Conservation (phyloP, 1,284 basidiomycete species). For the Boletus subluridellus region DNA sequence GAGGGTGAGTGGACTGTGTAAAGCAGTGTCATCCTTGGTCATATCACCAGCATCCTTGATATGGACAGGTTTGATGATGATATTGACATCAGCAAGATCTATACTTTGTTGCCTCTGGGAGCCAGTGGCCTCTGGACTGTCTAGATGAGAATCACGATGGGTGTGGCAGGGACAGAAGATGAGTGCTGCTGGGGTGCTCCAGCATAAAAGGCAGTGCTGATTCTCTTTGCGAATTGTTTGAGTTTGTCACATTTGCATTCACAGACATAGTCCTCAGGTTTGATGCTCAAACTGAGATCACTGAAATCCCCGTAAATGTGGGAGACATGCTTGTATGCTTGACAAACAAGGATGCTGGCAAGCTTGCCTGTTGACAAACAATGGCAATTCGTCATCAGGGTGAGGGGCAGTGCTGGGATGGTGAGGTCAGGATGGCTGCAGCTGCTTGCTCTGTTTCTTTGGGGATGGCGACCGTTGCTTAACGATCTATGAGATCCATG, state of each 20-base stretch:
- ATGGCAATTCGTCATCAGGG: no score
- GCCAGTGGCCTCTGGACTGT: slow-evolving; percentile 3
- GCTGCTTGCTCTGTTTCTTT: no score
- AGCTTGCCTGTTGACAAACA: slow-evolving; percentile 53
- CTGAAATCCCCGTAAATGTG: slow-evolving; percentile 86
- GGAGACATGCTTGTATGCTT: slow-evolving; percentile 87
- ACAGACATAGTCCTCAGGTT: no score
- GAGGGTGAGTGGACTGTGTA: not conserved
- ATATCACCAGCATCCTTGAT: slow-evolving; percentile 1
- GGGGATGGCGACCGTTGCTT: slow-evolving; percentile 49
- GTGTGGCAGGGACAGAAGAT: slow-evolving; percentile 53
- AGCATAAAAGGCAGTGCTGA: no score
- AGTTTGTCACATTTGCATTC: no score
- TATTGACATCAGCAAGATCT: slow-evolving; percentile 37
- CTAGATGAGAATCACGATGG: slow-evolving; percentile 29
- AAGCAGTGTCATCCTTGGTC: no score
- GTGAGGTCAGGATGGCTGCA: no score
- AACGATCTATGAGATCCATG: slow-evolving; percentile 43
- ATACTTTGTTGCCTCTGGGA: slow-evolving; percentile 40
- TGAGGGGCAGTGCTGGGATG: no score
- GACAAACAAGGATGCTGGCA: slow-evolving; percentile 88
- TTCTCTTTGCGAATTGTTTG: no score
- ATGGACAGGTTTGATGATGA: slow-evolving; percentile 7
- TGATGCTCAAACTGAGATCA: slow-evolving; percentile 85
- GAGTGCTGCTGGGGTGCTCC: slow-evolving; percentile 33